A percentile compares a stretch with the other conserved stretches of the same genome.
phyloP scores from a whole-genome alignment of 1,139 yeast genomes.

The Hansenula sp. region DNA sequence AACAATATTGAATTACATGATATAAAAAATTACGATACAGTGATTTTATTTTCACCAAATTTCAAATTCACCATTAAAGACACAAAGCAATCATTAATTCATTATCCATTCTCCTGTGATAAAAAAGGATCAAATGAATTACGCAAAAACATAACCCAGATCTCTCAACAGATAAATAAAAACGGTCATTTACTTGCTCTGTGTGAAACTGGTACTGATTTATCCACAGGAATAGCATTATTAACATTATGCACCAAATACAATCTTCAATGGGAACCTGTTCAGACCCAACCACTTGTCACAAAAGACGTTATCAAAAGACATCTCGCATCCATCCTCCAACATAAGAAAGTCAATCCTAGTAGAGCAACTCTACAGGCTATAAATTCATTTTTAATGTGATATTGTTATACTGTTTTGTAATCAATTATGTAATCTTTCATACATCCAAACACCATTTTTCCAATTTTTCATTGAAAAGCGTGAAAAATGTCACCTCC shows the following conservation, averaged over 20 bases:
- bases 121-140: constrained; percentile 63
- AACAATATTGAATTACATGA: constrained; percentile 3
- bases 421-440: no score
- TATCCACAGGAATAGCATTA: constrained; percentile 58
- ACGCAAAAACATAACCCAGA: constrained; percentile 36
- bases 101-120: constrained; percentile 34
- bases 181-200: constrained; percentile 34
- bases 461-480: no score
- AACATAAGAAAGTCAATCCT: constrained; percentile 55
- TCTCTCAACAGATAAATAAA: constrained; percentile 23
- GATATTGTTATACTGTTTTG: no score
- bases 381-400: constrained; percentile 46
- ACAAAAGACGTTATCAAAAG: constrained; percentile 52
- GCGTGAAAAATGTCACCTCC: no score
- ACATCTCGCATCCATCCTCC: constrained; percentile 48
- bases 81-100: constrained; percentile 1
- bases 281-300: constrained; percentile 22
- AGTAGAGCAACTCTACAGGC: constrained; percentile 74
- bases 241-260: constrained; percentile 45
- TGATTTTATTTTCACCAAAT: constrained; percentile 11
- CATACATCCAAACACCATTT: no score
- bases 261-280: constrained; percentile 35
- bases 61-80: neutral
- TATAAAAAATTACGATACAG: constrained; percentile 2
- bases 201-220: constrained; percentile 64